A percentile compares a stretch with the other conserved stretches of the same genome.
Conservation (phyloP, 1,139 yeast species). For the Nakaseomyces uthaithaninus region DNA sequence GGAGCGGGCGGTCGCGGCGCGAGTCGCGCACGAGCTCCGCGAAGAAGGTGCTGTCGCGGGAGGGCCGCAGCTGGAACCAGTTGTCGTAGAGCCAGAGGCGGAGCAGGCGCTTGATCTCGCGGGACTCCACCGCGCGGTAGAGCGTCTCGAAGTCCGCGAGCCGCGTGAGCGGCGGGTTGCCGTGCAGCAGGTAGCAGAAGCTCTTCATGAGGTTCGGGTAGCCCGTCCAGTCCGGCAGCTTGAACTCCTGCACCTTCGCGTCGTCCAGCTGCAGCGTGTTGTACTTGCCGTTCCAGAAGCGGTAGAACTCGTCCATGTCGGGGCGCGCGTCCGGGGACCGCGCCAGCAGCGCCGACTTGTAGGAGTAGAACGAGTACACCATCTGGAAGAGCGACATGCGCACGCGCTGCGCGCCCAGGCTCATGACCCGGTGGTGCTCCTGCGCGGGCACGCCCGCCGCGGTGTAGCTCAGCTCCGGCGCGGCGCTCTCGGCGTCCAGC, state of each 20-base stretch:
- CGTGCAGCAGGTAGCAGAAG: constrained; percentile 17
- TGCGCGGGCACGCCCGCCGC: neutral
- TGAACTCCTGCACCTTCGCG: constrained; percentile 20
- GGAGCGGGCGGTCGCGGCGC: constrained; percentile 3
- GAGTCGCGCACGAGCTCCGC: constrained; percentile 5
- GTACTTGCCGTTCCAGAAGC: constrained; percentile 21
- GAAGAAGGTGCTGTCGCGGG: constrained; percentile 5
- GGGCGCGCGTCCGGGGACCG: constrained; percentile 3
- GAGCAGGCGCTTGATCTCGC: constrained; percentile 14
- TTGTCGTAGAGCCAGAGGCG: constrained; percentile 9
- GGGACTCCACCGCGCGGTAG: constrained; percentile 15
- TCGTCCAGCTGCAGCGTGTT: constrained; percentile 13
- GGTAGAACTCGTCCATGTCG: constrained; percentile 18
- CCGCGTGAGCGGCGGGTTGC: constrained; percentile 16
- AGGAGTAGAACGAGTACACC: constrained; percentile 25
- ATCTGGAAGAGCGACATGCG: constrained; percentile 28
- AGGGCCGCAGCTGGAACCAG: constrained; percentile 2
- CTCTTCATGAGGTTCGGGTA: constrained; percentile 19
- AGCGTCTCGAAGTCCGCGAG: constrained; percentile 21
- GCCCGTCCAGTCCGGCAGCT: constrained; percentile 23
- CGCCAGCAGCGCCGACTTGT: constrained; percentile 10
- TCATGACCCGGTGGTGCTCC: constrained; percentile 8
- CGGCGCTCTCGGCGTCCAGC: neutral
- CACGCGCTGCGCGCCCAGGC: constrained; percentile 16
- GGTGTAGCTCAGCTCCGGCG: constrained; percentile 3